Evolutionary conservation across 208 protist genomes (phyloP).

Genomic region (Crithidia expoeki): DNA sequence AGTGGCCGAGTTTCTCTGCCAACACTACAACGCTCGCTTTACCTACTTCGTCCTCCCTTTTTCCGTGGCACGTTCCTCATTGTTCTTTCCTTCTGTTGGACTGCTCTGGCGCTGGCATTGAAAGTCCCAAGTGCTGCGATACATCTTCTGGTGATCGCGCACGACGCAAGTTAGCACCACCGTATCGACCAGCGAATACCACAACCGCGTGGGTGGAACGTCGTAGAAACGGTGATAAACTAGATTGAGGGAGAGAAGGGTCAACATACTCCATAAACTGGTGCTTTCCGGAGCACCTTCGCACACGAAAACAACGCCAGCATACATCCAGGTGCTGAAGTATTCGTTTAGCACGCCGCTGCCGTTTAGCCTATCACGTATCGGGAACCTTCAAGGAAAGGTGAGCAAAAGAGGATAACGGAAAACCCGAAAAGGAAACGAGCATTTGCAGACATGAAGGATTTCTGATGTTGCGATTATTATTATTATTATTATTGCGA

Average conservation of each 20-base stretch:
- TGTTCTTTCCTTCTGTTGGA: not conserved
- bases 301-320: constrained; percentile 45
- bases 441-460: too few species aligned
- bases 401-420: too few species aligned
- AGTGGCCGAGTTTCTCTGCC: constrained; percentile 8
- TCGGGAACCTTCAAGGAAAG: too few species aligned
- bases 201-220: constrained; percentile 33
- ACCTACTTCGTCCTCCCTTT: too few species aligned
- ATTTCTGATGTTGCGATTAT: too few species aligned
- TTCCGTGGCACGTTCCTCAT: too few species aligned
- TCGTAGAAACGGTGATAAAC: constrained; percentile 33
- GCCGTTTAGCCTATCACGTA: not conserved
- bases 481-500: too few species aligned
- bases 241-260: constrained; percentile 29
- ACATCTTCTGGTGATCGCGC: not conserved
- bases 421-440: too few species aligned
- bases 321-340: constrained; percentile 39
- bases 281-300: constrained; percentile 40
- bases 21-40: not conserved
- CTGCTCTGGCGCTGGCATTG: not conserved
- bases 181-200: constrained; percentile 45
- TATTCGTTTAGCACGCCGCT: not conserved
- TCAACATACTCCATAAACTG: constrained; percentile 12
- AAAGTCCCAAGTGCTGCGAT: constrained; percentile 15
- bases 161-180: constrained; percentile 35